Base-by-base conservation (phyloP, 1,139 yeast species). In the Chernovozyma aurita region DNA sequence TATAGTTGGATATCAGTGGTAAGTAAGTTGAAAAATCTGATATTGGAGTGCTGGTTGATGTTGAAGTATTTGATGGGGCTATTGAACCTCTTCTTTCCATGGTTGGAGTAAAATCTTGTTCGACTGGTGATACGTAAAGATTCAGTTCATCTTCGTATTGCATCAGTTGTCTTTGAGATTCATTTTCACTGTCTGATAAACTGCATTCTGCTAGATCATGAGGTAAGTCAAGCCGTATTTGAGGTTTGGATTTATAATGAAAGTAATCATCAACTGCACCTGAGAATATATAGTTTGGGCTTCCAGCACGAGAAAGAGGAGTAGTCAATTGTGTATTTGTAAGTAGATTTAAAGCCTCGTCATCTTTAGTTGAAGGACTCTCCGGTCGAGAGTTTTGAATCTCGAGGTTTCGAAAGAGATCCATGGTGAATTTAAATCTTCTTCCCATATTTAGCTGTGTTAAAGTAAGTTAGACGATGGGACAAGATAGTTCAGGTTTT, bases 1-100 rank as follows among this genome's bases (percentile, higher is more conserved):
- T 44, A 46, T 55, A 61, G 6, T 18, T n/a, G 8, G 32, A 9
- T n/a, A 28, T 20, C 40, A 37, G 40, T 4, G 40, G 40, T 11
- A 34, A 24, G 17, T 33, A 37, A 4, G 36, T 14, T 17, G 22
- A 12, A 16, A 30, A 33, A 17, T 33, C 40, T 24, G 29, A 29
- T 7, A 30, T 26, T n/a, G 40, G 40, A 21, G 38, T 37, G 14
- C 20, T 33, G 16, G 26, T 25, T n/a, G 36, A 27, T 22, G 33
- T 32, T 3, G 36, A 24, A 4, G 37, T 31, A 27, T 16, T 33
- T 18, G 40, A 27, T 7, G 37, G 33, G n/a, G 34, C 30, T 12
- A 37, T 27, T 3, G 40, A 37, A 8, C 34, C 37, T 18, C 37
- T 24, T 24, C 37, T 30, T 3, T 24, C 28, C n/a, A 31, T 11